Base-by-base conservation (phyloP, 2,329 filamentous ascomycete species). In the Neophaeococcomyces aloes region DNA sequence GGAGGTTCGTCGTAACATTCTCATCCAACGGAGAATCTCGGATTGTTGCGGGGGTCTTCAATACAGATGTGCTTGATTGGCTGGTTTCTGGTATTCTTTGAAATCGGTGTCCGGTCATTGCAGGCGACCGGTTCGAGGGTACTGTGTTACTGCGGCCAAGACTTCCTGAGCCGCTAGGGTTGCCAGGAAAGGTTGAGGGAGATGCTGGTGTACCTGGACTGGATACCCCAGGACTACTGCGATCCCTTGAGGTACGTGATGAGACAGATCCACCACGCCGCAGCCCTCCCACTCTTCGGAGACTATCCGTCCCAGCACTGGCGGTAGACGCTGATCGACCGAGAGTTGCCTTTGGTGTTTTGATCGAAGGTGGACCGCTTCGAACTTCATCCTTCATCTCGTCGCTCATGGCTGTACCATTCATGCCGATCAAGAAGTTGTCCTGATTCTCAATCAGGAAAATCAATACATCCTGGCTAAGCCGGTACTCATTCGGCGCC, bases 391-490 rank as follows among this genome's bases (percentile, higher is more conserved):
- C 75, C 38, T 78, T 71, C 6, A 77, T 79, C 48, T 78, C 80
- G 59, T 93, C 86, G 59, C 95, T 88, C n/a, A 88, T 85, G n/a
- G 79, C 88, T n/a, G 88, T 95, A 34, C 91, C 91, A 59, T 87
- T 86, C 91, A 98, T 98, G 44, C 91, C 91, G 52, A 98, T 93
- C 52, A 98, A 70, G 70, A 98, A 98, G 63, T 94, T 86, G 58
- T 98, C 91, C 62, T 98, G 91, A 57, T 98, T 94, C 60, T 96
- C 88, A 53, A 98, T 98, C 54, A 98, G 68, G 63, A 98, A 98
- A 39, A 98, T 94, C 51, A 98, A 75, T 15, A 98, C 89, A 57
- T 91, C 89, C 70, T 98, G 91, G 60, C 93, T 96, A 4, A 98
- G 70, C 25, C 86, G 81, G 61, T 98, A 98, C 59, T 96, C 89